Conservation (phyloP, 495 filamentous ascomycete species). For the Tuber microsphaerosporum region DNA sequence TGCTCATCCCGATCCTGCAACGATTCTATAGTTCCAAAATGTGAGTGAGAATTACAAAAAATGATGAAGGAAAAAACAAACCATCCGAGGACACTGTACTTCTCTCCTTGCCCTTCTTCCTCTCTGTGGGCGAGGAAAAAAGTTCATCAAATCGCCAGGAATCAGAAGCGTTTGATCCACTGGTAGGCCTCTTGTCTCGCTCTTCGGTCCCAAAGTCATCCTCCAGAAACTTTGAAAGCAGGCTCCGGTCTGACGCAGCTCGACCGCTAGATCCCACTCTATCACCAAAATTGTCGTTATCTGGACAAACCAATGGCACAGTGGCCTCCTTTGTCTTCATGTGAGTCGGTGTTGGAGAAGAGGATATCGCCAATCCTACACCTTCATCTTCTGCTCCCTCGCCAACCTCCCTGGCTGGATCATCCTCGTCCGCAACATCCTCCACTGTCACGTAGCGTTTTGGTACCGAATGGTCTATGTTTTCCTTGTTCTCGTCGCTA, state of each 20-base stretch:
- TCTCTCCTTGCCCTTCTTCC: slow-evolving; percentile 34
- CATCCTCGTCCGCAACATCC: slow-evolving; percentile 35
- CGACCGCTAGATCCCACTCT: slow-evolving; percentile 7
- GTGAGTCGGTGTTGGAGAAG: slow-evolving; percentile 16
- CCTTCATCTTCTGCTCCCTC: slow-evolving; percentile 17
- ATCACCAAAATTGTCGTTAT: background rate
- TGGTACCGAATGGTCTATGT: slow-evolving; percentile 20
- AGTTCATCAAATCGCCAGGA: slow-evolving; percentile 38
- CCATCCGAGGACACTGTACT: slow-evolving; percentile 20
- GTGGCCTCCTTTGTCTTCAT: slow-evolving; percentile 19
- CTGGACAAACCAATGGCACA: background rate
- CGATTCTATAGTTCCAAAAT: slow-evolving; percentile 3
- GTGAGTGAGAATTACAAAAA: background rate
- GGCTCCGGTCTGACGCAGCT: background rate
- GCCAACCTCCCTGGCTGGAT: background rate
- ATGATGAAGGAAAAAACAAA: slow-evolving; percentile 17
- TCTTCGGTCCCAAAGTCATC: slow-evolving; percentile 11
- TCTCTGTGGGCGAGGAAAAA: slow-evolving; percentile 32
- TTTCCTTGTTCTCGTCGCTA: slow-evolving; percentile 36
- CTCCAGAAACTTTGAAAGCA: slow-evolving; percentile 14
- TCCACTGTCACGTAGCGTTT: slow-evolving; percentile 34
- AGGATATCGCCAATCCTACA: slow-evolving; percentile 26
- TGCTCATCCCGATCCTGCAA: slow-evolving; percentile 1
- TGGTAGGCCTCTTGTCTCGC: slow-evolving; percentile 14
- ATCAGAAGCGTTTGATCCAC: slow-evolving; percentile 29